These are phyloP conservation scores for Pseudogymnoascus sp. DNA, from an alignment of 2,329 filamentous ascomycete species.

Conservation along the genomic window DNA sequence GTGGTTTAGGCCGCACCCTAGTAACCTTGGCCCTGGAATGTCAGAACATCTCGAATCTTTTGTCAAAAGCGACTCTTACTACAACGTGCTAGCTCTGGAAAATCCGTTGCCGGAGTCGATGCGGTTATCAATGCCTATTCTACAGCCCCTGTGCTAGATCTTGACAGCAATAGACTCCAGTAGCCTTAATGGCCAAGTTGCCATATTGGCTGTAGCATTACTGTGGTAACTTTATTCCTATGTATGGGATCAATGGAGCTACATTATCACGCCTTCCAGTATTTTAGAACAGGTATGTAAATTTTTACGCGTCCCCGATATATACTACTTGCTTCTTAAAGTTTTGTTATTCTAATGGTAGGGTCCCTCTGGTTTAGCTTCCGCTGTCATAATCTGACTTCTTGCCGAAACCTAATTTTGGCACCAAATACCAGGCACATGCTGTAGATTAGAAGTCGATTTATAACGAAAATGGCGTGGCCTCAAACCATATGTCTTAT, in stretches of 20 bases:
- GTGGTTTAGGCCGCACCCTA: conserved; percentile 29
- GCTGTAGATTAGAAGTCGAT: neutral
- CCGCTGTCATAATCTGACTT: neutral
- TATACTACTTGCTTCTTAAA: too few species aligned
- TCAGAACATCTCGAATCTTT: conserved; percentile 25
- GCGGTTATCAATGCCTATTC: conserved; percentile 30
- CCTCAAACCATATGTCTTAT: neutral
- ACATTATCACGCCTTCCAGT: neutral
- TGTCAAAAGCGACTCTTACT: conserved; percentile 21
- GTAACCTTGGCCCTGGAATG: conserved; percentile 22
- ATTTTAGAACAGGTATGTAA: neutral
- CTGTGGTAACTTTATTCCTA: neutral
- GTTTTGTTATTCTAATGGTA: neutral
- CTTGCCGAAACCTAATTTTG: neutral
- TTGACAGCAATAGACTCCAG: conserved; percentile 27
- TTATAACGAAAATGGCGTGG: neutral
- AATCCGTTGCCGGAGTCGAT: conserved; percentile 29
- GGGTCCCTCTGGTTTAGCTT: neutral
- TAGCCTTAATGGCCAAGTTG: neutral
- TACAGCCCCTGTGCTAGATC: conserved; percentile 19
- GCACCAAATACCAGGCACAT: neutral
- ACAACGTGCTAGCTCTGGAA: conserved; percentile 30
- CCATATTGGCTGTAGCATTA: neutral
- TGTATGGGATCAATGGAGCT: neutral
- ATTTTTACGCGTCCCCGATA: neutral